Percentiles rank a stretch among this genome's conserved stretches.
phyloP scores from a whole-genome alignment of 805 yeast species.

The Candida khao-thaluensis region DNA sequence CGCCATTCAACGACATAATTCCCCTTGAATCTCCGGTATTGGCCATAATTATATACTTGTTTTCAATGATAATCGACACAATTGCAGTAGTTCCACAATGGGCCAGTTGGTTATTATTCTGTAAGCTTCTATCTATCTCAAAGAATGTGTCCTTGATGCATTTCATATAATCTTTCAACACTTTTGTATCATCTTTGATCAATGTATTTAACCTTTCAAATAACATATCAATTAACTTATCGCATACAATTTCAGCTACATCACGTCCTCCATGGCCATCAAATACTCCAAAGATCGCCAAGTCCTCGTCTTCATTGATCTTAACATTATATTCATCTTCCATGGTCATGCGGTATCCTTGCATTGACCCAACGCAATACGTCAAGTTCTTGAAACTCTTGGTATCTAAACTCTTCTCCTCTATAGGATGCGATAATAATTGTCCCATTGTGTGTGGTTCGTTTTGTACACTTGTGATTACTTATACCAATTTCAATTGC shows the following conservation, averaged over 20 bases:
- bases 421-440: slow-evolving; percentile 69
- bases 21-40: slow-evolving; percentile 79
- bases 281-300: slow-evolving; percentile 65
- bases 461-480: no score
- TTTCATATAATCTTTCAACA: slow-evolving; percentile 19
- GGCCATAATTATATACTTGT: slow-evolving; percentile 51
- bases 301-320: slow-evolving; percentile 41
- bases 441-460: slow-evolving; percentile 56
- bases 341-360: slow-evolving; percentile 71
- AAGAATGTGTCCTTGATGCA: slow-evolving; percentile 35
- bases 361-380: slow-evolving; percentile 72
- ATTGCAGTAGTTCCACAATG: slow-evolving; percentile 47
- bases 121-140: slow-evolving; percentile 33
- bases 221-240: slow-evolving; percentile 37
- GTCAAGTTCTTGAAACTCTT: slow-evolving; percentile 46
- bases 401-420: slow-evolving; percentile 60
- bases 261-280: slow-evolving; percentile 82
- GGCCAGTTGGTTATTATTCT: slow-evolving; percentile 22
- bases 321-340: slow-evolving; percentile 70
- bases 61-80: slow-evolving; percentile 29
- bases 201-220: slow-evolving; percentile 25
- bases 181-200: slow-evolving; percentile 6
- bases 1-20: slow-evolving; percentile 56
- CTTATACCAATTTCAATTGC: no score
- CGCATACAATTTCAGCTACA: slow-evolving; percentile 55